A percentile compares a stretch with the other conserved stretches of the same genome.
Evolutionary conservation across 202 grass and related monocot genomes (phyloP).

Genomic region (Setaria viridis): DNA sequence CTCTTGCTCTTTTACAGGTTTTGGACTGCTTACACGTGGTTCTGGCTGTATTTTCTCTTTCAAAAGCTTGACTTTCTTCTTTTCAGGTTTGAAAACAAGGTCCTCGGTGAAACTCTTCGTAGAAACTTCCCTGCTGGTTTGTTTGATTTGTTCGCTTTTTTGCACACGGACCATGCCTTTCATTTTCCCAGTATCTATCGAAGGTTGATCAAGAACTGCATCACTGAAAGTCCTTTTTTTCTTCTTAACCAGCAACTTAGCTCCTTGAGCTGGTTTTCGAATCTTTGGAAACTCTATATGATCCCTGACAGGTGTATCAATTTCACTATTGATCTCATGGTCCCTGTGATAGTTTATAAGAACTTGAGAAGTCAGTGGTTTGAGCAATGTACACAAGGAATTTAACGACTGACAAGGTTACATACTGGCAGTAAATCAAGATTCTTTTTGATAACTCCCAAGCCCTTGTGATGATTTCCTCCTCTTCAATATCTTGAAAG

Average conservation of each 20-base stretch:
- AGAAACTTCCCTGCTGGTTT: conserved; percentile 18
- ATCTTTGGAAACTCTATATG: conserved; percentile 74
- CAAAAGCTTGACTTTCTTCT: conserved; percentile 43
- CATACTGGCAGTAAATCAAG: conserved; percentile 84
- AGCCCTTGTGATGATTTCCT: conserved; percentile 58
- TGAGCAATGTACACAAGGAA: conserved; percentile 29
- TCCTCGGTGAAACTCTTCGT: conserved; percentile 32
- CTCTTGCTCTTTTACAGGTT: conserved; percentile 36
- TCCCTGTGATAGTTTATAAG: conserved; percentile 55
- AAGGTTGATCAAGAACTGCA: conserved; percentile 33
- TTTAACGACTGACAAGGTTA: conserved; percentile 27
- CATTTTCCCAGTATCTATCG: conserved; percentile 22
- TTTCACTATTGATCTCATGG: conserved; percentile 71
- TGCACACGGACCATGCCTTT: conserved; percentile 16
- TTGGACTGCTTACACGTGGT: conserved; percentile 29
- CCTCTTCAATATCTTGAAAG: conserved; percentile 57
- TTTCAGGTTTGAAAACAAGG: conserved; percentile 23
- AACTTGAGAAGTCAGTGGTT: conserved; percentile 33
- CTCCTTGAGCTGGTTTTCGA: conserved; percentile 23
- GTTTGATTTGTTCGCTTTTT: conserved; percentile 18
- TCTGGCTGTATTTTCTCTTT: conserved; percentile 28
- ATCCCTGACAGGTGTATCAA: conserved; percentile 79
- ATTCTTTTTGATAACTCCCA: conserved; percentile 75
- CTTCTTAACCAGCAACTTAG: conserved; percentile 42
- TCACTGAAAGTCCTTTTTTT: conserved; percentile 52